These are phyloP conservation scores for Cicer arietinum DNA, from an alignment of 306 rosid species.

Conservation along the genomic window DNA sequence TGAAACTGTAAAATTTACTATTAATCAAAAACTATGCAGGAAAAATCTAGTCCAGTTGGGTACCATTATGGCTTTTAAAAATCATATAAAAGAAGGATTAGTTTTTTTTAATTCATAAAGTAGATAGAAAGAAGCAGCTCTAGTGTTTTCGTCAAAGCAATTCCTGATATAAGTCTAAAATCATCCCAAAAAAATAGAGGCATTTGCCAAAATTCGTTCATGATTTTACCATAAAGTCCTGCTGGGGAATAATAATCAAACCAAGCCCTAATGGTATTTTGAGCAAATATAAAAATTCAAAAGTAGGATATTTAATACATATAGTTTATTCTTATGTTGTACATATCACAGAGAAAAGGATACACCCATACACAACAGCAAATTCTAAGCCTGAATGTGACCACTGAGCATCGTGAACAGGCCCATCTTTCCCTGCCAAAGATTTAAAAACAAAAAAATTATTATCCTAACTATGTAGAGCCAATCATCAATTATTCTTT, in stretches of 20 bases:
- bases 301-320: constrained; percentile 3
- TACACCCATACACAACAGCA: constrained; percentile 91
- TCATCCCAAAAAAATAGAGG: constrained; percentile 25
- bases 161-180: constrained; percentile 37
- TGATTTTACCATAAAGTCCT: constrained; percentile 19
- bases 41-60: constrained; percentile 28
- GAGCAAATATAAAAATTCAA: constrained; percentile 33
- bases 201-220: constrained; percentile 17
- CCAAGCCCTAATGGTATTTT: constrained; percentile 2
- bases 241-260: constrained; percentile 25
- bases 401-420: constrained; percentile 97
- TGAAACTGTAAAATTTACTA: constrained; percentile 9
- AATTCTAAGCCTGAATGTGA: constrained; percentile 81
- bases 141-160: constrained; percentile 12
- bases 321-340: not conserved
- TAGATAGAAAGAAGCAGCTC: not conserved
- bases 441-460: constrained; percentile 26
- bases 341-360: constrained; percentile 58
- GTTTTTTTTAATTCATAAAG: not conserved
- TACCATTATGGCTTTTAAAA: constrained; percentile 12
- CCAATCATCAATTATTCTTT: constrained; percentile 29
- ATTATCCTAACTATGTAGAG: constrained; percentile 33
- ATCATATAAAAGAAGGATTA: constrained; percentile 26
- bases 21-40: constrained; percentile 33
- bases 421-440: constrained; percentile 96